Conservation (phyloP, 805 yeast species). For the Wickerhamomyces ciferrii region DNA sequence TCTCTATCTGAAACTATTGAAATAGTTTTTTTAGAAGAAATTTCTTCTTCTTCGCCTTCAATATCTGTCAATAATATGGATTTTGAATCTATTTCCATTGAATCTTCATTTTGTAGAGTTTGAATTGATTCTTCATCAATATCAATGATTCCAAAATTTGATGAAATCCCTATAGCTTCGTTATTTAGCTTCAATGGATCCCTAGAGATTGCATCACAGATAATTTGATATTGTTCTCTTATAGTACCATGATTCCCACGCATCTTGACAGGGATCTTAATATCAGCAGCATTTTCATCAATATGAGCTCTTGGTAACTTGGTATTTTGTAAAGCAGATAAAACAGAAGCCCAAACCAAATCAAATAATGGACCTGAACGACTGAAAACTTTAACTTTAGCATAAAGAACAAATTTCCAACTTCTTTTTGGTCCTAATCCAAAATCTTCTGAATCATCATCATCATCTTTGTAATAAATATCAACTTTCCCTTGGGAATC, state of each 20-base stretch:
- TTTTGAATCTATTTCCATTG: slow-evolving; percentile 26
- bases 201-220: slow-evolving; percentile 45
- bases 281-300: slow-evolving; percentile 54
- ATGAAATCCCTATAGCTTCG: slow-evolving; percentile 33
- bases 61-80: slow-evolving; percentile 61
- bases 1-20: slow-evolving; percentile 32
- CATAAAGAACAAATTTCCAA: slow-evolving; percentile 59
- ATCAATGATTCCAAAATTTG: slow-evolving; percentile 57
- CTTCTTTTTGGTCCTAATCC: slow-evolving; percentile 34
- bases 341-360: slow-evolving; percentile 62
- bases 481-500: slow-evolving; percentile 43
- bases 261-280: slow-evolving; percentile 46
- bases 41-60: slow-evolving; percentile 83
- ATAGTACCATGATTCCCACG: slow-evolving; percentile 43
- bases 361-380: slow-evolving; percentile 82
- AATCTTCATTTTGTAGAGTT: slow-evolving; percentile 23
- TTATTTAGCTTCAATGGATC: slow-evolving; percentile 34
- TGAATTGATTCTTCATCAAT: slow-evolving; percentile 30
- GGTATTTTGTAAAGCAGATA: slow-evolving; percentile 55
- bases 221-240: slow-evolving; percentile 44
- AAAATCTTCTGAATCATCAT: slow-evolving; percentile 21
- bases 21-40: slow-evolving; percentile 48
- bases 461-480: slow-evolving; percentile 43
- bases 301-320: slow-evolving; percentile 64
- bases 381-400: slow-evolving; percentile 71